These are phyloP conservation scores for Kickxella alabastrina DNA, from an alignment of 192 early-diverging fungal genomes.

Conservation along the genomic window DNA sequence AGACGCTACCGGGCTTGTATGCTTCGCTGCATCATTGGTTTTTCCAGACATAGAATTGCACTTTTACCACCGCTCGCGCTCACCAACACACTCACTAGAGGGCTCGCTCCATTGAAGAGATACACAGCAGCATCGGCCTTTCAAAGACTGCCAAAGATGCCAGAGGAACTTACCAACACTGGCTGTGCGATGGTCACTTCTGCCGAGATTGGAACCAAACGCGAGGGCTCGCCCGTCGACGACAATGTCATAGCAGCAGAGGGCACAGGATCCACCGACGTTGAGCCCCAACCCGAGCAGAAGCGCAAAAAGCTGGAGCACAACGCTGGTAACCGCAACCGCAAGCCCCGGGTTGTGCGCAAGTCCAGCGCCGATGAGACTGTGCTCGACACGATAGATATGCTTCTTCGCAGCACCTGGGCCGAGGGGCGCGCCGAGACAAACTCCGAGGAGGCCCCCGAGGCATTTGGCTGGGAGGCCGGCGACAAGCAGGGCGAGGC, in stretches of 20 bases:
- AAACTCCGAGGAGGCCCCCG: constrained; percentile 7
- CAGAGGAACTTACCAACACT: neutral
- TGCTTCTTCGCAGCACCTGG: constrained; percentile 27
- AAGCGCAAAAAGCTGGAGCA: constrained; percentile 28
- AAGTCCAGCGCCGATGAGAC: constrained; percentile 34
- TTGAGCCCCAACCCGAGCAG: constrained; percentile 6
- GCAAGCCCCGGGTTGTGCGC: constrained; percentile 20
- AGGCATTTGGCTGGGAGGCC: constrained; percentile 32
- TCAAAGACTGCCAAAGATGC: no score
- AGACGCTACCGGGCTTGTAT: no score
- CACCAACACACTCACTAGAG: no score
- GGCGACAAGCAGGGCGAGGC: constrained; percentile 26
- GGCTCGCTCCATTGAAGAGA: no score
- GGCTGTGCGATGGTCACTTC: no score
- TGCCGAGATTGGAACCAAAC: neutral
- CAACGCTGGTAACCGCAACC: neutral
- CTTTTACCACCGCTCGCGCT: no score
- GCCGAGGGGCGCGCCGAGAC: neutral
- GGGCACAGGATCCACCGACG: neutral
- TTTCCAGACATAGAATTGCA: no score
- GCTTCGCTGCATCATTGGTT: no score
- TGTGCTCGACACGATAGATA: constrained; percentile 30
- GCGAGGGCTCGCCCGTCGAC: neutral
- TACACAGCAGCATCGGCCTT: no score
- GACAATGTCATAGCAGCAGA: neutral